Base-by-base conservation (phyloP, 306 rosid species). In the Spatholobus suberectus region DNA sequence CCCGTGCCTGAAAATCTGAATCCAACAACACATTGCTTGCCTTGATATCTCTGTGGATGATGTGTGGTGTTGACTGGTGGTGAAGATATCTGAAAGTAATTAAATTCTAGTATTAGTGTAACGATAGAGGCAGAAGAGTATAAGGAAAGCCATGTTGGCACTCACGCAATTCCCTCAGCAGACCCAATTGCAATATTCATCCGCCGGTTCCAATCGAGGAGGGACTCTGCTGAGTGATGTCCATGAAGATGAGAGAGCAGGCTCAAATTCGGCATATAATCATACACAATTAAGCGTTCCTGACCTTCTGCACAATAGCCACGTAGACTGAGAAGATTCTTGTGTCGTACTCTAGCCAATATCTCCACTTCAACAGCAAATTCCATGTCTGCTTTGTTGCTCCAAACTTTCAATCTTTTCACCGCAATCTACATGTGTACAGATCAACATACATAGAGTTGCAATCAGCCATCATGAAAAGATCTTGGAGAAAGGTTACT, bases 291-390 rank as follows among this genome's bases (percentile, higher is more conserved):
- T 77, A 96, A 86, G 59, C 99, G 97, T 87, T 96, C 99, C 76
- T 96, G 97, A 37, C 98, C 99, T 87, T 96, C 99, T 21, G 96
- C 98, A 78, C 99, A 96, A 83, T 96, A 96, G 57, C 99, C 99
- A 35, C 98, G 98, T 63, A 94, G 89, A 81, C 89, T 96, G 43
- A 96, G 94, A 86, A 96, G 92, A 85, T 96, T 96, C 93, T 94
- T 94, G 92, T 96, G 99, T 35, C 91, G 89, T 44, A 96, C 98
- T 92, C 99, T 91, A 10, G 97, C 98, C 78, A 96, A 87, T 75
- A 96, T 92, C 92, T 96, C 99, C 78, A 94, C 98, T 88, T 96
- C 99, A 41, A 90, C 96, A 61, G 98, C 87, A 79, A 96, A 96
- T 78, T 96, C 99, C 95, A 92, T 83, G 65, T 96, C 99, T 11